phyloP scores from a whole-genome alignment of 805 yeast species.

The Starmera caribaea region DNA sequence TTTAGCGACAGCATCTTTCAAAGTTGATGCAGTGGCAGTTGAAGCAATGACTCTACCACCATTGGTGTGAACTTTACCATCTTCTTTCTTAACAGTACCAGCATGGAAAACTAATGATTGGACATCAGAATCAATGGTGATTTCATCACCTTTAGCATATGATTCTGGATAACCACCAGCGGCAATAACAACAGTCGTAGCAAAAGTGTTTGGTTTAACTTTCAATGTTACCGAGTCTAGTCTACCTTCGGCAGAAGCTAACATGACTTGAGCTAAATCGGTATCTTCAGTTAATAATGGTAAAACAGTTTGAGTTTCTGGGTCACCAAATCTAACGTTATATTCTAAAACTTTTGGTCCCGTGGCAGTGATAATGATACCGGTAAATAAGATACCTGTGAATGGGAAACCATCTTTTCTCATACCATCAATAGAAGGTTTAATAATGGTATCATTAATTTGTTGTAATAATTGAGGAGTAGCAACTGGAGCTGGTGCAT shows the following conservation, averaged over 20 bases:
- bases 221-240: slow-evolving; percentile 68
- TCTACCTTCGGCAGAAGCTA: slow-evolving; percentile 92
- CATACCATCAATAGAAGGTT: slow-evolving; percentile 94
- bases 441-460: slow-evolving; percentile 67
- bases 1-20: slow-evolving; percentile 71
- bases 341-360: slow-evolving; percentile 96
- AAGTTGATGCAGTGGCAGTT: slow-evolving; percentile 70
- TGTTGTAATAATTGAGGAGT: slow-evolving; percentile 61
- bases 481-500: slow-evolving; percentile 96
- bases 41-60: slow-evolving; percentile 98
- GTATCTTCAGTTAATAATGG: slow-evolving; percentile 76
- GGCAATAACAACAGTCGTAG: slow-evolving; percentile 91
- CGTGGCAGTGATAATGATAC: slow-evolving; percentile 76
- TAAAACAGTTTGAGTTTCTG: slow-evolving; percentile 95
- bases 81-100: slow-evolving; percentile 55
- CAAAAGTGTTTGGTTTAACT: slow-evolving; percentile 47
- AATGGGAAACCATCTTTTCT: slow-evolving; percentile 91
- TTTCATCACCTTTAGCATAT: slow-evolving; percentile 80
- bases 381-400: slow-evolving; percentile 93
- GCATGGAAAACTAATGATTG: slow-evolving; percentile 87
- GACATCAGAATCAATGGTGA: slow-evolving; percentile 41
- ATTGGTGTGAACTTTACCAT: slow-evolving; percentile 62
- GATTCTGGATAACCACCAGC: slow-evolving; percentile 96
- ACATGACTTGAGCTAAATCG: slow-evolving; percentile 87
- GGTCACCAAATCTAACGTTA: slow-evolving; percentile 98